phyloP scores from a whole-genome alignment of 371 early-diverging fungal species.

The Choanephora cucurbitarum region DNA sequence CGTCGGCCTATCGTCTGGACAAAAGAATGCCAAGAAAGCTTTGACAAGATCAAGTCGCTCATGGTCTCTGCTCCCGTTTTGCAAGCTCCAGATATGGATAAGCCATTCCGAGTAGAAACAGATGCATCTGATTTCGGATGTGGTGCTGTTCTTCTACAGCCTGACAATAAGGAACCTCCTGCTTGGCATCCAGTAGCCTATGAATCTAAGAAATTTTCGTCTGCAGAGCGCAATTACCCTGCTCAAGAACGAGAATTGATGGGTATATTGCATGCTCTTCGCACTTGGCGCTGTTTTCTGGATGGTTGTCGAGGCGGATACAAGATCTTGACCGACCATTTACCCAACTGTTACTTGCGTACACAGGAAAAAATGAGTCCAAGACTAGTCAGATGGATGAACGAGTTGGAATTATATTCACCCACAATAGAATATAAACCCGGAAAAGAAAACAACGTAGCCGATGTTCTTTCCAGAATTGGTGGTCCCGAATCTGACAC shows the following conservation, averaged over 20 bases:
- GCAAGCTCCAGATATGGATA: conserved; percentile 25
- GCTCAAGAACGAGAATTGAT: conserved; percentile 39
- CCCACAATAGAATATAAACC: conserved; percentile 31
- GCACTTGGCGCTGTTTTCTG: conserved; percentile 33
- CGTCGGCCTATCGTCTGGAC: conserved; percentile 24
- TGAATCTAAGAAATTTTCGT: conserved; percentile 34
- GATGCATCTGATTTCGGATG: conserved; percentile 35
- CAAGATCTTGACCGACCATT: conserved; percentile 28
- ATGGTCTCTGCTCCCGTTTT: conserved; percentile 23
- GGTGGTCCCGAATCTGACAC: conserved; percentile 2
- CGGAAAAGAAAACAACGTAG: conserved; percentile 27
- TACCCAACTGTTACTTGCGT: conserved; percentile 23
- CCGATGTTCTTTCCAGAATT: conserved; percentile 15
- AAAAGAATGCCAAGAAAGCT: conserved; percentile 20
- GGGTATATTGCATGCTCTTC: conserved; percentile 35
- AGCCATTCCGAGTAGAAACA: conserved; percentile 30
- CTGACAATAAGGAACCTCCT: conserved; percentile 9
- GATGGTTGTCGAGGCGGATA: conserved; percentile 22
- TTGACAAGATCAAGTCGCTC: conserved; percentile 20
- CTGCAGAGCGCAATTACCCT: conserved; percentile 30
- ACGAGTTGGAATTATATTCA: conserved; percentile 29
- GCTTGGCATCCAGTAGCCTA: conserved; percentile 31
- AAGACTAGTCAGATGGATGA: conserved; percentile 28
- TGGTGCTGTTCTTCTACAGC: conserved; percentile 41
- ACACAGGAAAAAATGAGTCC: conserved; percentile 30